A percentile compares a stretch with the other conserved stretches of the same genome.
Conservation (phyloP, 805 yeast genomes). For the Pachysolen tannophilus region DNA sequence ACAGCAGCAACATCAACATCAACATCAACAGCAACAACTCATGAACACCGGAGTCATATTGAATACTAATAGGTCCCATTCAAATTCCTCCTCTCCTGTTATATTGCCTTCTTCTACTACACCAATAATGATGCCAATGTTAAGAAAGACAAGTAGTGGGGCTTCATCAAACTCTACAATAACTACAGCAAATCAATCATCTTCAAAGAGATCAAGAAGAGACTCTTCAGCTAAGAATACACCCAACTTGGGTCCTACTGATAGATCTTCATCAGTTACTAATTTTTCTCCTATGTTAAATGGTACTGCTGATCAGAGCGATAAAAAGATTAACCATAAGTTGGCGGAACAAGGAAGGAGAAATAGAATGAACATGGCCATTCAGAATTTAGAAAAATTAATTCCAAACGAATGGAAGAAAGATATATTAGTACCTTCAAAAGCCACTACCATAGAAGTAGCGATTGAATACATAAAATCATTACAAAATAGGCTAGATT, state of each 20-base stretch:
- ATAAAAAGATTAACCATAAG: constrained; percentile 72
- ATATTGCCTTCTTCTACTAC: constrained; percentile 24
- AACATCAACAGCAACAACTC: constrained; percentile 6
- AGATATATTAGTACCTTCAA: constrained; percentile 67
- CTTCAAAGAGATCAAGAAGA: background rate
- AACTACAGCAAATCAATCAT: no score
- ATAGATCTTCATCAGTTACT: constrained; percentile 29
- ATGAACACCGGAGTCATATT: constrained; percentile 14
- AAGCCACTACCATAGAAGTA: constrained; percentile 92
- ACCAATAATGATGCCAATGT: constrained; percentile 18
- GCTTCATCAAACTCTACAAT: constrained; percentile 7
- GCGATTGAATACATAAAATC: constrained; percentile 64
- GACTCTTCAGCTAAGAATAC: background rate
- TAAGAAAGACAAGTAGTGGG: constrained; percentile 4
- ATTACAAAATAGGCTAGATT: constrained; percentile 21
- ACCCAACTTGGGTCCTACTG: constrained; percentile 3
- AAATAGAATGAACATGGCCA: constrained; percentile 84
- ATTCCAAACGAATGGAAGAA: constrained; percentile 54
- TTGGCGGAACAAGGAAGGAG: constrained; percentile 95
- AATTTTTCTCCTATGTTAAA: constrained; percentile 24
- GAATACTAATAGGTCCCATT: constrained; percentile 22
- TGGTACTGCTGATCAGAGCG: constrained; percentile 12
- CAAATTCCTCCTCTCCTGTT: constrained; percentile 26
- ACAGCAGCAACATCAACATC: constrained; percentile 8
- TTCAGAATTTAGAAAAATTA: constrained; percentile 61